These are phyloP conservation scores for Glycine soja DNA, from an alignment of 306 rosid genomes.

Conservation along the genomic window DNA sequence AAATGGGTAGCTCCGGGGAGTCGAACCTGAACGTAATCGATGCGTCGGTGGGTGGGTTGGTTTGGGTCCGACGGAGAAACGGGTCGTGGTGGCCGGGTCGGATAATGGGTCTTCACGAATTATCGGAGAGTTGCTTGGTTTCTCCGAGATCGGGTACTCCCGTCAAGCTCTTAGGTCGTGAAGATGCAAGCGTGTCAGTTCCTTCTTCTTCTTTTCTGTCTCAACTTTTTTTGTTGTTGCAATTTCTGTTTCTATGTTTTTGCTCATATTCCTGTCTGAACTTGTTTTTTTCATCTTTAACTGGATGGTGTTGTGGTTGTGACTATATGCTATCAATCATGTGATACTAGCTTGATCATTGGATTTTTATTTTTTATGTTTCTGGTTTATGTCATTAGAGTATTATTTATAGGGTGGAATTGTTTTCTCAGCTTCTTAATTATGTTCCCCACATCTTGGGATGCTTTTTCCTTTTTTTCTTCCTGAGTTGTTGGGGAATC, in stretches of 20 bases:
- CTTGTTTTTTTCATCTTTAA: conserved; percentile 7
- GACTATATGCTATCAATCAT: not conserved
- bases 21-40: conserved; percentile 72
- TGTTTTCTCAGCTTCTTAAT: conserved; percentile 13
- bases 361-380: not conserved
- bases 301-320: conserved; percentile 5
- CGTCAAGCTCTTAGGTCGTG: conserved; percentile 96
- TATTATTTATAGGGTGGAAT: not conserved
- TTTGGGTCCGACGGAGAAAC: conserved; percentile 96
- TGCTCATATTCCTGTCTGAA: not conserved
- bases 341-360: conserved; percentile 22
- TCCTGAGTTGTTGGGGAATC: not conserved
- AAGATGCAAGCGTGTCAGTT: conserved; percentile 98
- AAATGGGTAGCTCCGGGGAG: conserved; percentile 87
- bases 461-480: not conserved
- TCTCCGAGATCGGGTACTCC: conserved; percentile 98
- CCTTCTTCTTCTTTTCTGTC: not conserved
- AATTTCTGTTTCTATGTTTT: not conserved
- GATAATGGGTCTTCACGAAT: conserved; percentile 87
- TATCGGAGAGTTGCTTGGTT: conserved; percentile 81
- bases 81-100: conserved; percentile 99
- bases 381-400: not conserved
- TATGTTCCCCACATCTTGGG: not conserved
- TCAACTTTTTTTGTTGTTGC: not conserved
- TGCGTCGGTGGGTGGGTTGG: conserved; percentile 92